Evolutionary conservation across 495 filamentous ascomycete genomes (phyloP).

Genomic region (Penicillium lagena): DNA sequence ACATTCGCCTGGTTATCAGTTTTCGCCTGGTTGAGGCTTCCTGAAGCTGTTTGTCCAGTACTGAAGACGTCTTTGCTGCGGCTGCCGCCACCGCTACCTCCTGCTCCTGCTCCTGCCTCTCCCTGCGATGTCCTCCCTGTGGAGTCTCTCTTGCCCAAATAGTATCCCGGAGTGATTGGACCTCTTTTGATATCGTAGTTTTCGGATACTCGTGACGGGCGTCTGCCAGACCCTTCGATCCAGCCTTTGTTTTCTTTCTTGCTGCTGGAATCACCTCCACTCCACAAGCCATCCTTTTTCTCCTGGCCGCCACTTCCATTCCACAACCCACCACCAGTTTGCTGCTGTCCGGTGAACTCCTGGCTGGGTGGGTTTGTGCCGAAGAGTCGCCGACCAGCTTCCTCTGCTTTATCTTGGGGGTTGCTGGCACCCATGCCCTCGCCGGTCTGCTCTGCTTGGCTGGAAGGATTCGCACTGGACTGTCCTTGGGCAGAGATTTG

Average conservation of each 20-base stretch:
- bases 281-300: too few species aligned
- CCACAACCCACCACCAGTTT: not conserved
- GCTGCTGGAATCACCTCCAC: too few species aligned
- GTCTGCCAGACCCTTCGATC: not conserved
- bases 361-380: conserved; percentile 1
- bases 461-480: not conserved
- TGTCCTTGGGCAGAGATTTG: not conserved
- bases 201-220: conserved; percentile 1
- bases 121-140: not conserved
- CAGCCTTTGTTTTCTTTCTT: not conserved
- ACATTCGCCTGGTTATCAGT: not conserved
- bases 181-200: conserved; percentile 21
- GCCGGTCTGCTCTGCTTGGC: not conserved
- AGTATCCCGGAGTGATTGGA: conserved; percentile 12
- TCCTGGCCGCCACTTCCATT: too few species aligned
- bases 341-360: not conserved
- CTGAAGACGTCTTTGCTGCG: too few species aligned
- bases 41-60: too few species aligned
- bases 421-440: too few species aligned
- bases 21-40: too few species aligned
- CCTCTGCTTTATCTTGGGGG: conserved; percentile 1
- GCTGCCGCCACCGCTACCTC: not conserved
- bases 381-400: conserved; percentile 4
- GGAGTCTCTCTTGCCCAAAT: conserved; percentile 2
- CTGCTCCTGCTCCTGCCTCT: not conserved